These are phyloP conservation scores for Grigorovia transvaalensis DNA, from an alignment of 805 yeast species.

Conservation along the genomic window DNA sequence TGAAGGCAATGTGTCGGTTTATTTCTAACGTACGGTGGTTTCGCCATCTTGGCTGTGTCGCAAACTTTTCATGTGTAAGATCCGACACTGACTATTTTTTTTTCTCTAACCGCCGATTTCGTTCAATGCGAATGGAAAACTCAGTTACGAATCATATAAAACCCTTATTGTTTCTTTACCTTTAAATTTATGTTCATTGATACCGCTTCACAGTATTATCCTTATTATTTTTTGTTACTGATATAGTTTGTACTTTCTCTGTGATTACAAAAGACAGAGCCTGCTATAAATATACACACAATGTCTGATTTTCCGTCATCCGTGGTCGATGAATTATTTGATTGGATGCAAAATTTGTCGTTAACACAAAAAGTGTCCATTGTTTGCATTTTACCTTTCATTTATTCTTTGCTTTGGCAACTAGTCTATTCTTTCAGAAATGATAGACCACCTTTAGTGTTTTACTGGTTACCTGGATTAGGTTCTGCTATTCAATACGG, in stretches of 20 bases:
- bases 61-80: neutral
- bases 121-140: neutral
- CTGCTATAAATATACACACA: neutral
- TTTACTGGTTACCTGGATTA: constrained; percentile 90
- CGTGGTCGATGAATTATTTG: constrained; percentile 8
- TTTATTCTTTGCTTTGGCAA: constrained; percentile 59
- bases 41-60: no score
- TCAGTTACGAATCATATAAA: neutral
- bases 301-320: constrained; percentile 10
- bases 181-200: neutral
- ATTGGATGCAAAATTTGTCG: constrained; percentile 26
- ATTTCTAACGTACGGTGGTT: no score
- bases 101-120: neutral
- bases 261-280: no score
- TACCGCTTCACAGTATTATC: no score
- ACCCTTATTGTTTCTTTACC: neutral
- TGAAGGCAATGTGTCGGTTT: no score
- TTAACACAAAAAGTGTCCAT: constrained; percentile 30
- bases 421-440: constrained; percentile 56
- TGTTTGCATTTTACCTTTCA: constrained; percentile 39
- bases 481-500: constrained; percentile 89
- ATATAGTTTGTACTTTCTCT: no score
- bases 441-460: constrained; percentile 83
- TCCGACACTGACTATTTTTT: neutral
- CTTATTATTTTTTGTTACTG: no score